These are phyloP conservation scores for Ceratobasidium sp. DNA, from an alignment of 1,284 basidiomycete species.

Conservation along the genomic window DNA sequence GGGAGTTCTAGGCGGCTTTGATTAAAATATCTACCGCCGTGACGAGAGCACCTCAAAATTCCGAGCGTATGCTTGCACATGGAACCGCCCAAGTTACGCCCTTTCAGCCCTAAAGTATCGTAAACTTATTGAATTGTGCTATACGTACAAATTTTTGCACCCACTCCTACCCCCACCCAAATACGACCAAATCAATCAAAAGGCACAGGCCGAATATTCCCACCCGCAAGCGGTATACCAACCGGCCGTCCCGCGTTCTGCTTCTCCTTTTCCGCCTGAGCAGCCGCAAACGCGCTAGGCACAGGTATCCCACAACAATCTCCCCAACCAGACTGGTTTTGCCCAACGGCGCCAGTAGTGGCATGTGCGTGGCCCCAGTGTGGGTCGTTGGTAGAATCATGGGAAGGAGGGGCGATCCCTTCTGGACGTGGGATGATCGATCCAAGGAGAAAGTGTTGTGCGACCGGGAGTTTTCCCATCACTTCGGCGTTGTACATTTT, in stretches of 20 bases:
- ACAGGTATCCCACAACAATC: slow-evolving; percentile 95
- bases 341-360: slow-evolving; percentile 66
- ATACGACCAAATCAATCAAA: slow-evolving; percentile 70
- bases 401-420: slow-evolving; percentile 64
- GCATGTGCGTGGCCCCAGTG: slow-evolving; percentile 71
- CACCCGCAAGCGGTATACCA: slow-evolving; percentile 63
- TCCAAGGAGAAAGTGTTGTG: slow-evolving; percentile 97
- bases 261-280: slow-evolving; percentile 63
- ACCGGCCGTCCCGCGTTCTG: slow-evolving; percentile 55
- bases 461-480: slow-evolving; percentile 93
- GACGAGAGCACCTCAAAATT: too few relatives aligned
- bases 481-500: slow-evolving; percentile 99
- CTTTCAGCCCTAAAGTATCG: neutral
- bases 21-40: too few relatives aligned
- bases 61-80: slow-evolving; percentile 28
- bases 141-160: neutral
- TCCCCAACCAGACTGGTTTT: slow-evolving; percentile 77
- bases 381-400: slow-evolving; percentile 59
- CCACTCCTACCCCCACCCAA: neutral
- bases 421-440: slow-evolving; percentile 73
- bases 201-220: slow-evolving; percentile 83
- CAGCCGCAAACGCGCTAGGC: slow-evolving; percentile 85
- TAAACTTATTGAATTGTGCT: neutral
- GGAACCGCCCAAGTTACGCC: slow-evolving; percentile 40
- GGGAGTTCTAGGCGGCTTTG: too few relatives aligned